Evolutionary conservation across 257 asterid genomes (phyloP).

Genomic region (Nemophila menziesii): DNA sequence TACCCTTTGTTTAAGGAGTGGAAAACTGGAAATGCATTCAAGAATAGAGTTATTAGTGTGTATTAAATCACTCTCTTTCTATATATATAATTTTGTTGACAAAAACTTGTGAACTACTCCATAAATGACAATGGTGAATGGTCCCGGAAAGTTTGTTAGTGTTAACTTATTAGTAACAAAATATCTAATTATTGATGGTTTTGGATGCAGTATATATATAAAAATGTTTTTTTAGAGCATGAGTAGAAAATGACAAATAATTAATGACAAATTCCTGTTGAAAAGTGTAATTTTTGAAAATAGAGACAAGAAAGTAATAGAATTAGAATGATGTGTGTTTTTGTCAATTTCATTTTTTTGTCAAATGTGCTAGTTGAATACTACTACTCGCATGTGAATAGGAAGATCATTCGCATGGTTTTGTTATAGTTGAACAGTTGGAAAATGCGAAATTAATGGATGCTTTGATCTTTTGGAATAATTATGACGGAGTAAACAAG

Average conservation of each 20-base stretch:
- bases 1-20: not conserved
- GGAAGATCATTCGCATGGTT: no score
- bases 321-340: not conserved
- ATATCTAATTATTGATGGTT: not conserved
- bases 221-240: not conserved
- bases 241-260: not conserved
- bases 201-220: not conserved
- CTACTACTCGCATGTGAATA: no score
- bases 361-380: not conserved
- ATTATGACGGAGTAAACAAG: conserved; percentile 5
- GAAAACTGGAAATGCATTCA: not conserved
- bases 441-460: not conserved
- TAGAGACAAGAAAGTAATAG: not conserved
- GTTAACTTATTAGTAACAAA: no score
- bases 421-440: not conserved
- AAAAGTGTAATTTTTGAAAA: not conserved
- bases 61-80: not conserved
- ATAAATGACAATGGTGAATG: not conserved
- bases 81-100: not conserved
- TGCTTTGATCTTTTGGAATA: not conserved
- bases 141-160: not conserved
- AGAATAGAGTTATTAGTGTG: not conserved
- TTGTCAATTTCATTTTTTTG: not conserved
- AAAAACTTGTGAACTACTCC: not conserved
- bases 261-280: not conserved